A percentile compares a stretch with the other conserved stretches of the same genome.
phyloP scores from a whole-genome alignment of 192 early-diverging fungal genomes.

The Phycomyces blakesleeanus region DNA sequence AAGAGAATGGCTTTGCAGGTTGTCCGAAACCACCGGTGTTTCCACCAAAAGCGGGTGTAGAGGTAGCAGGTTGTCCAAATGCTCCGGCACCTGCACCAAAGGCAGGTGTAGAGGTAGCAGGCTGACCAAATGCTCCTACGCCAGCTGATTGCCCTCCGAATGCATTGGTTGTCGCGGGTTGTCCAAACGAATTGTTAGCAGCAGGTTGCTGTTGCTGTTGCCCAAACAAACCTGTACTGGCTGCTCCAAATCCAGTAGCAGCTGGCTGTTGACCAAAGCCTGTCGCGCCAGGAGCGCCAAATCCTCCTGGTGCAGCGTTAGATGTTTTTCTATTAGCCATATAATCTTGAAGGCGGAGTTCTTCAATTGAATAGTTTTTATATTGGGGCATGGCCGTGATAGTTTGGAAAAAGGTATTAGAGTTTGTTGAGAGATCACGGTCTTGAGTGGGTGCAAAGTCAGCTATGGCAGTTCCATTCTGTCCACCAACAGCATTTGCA shows the following conservation, averaged over 20 bases:
- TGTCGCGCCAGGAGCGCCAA: conserved; percentile 31
- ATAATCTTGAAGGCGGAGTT: conserved; percentile 90
- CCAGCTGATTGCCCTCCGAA: conserved; percentile 15
- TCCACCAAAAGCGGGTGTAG: conserved; percentile 19
- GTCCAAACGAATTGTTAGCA: conserved; percentile 25
- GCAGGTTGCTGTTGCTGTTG: background rate
- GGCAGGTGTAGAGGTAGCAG: conserved; percentile 16
- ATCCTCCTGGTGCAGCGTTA: conserved; percentile 18
- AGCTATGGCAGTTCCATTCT: conserved; percentile 52
- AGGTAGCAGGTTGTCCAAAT: conserved; percentile 25
- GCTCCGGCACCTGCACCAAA: conserved; percentile 5
- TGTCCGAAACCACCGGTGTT: conserved; percentile 3
- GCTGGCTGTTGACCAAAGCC: conserved; percentile 13
- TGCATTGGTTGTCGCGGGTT: conserved; percentile 20
- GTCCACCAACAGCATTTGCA: conserved; percentile 11
- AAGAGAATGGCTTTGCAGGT: background rate
- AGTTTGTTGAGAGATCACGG: conserved; percentile 43
- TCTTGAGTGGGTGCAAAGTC: conserved; percentile 52
- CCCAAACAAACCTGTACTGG: background rate
- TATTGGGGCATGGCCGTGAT: conserved; percentile 88
- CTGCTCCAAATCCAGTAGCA: conserved; percentile 26
- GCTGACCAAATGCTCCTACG: conserved; percentile 23
- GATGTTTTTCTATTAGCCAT: conserved; percentile 67
- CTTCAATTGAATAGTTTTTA: conserved; percentile 80
- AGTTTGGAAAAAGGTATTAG: conserved; percentile 58